Conservation (phyloP, 192 early-diverging fungal species). For the Podila clonocystis region DNA sequence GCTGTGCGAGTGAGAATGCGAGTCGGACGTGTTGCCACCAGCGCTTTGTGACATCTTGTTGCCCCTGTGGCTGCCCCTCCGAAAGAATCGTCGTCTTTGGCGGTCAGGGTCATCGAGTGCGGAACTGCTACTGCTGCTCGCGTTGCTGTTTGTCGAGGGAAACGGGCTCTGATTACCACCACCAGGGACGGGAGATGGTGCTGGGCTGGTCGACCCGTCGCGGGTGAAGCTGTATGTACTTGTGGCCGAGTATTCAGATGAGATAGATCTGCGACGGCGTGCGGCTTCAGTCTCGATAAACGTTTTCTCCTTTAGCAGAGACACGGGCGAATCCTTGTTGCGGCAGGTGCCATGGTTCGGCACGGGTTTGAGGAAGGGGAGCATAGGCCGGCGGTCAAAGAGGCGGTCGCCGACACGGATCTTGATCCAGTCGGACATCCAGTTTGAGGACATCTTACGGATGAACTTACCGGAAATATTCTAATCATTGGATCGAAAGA, state of each 20-base stretch:
- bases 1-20: not conserved
- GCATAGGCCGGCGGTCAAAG: not conserved
- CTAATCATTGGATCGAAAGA: not conserved
- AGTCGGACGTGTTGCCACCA: not conserved
- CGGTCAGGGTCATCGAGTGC: not conserved
- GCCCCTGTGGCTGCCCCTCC: not conserved
- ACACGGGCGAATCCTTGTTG: not conserved
- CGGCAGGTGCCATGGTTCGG: not conserved
- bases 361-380: constrained; percentile 1
- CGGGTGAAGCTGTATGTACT: not conserved
- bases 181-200: not conserved
- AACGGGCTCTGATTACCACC: not conserved
- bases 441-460: not conserved
- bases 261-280: not conserved
- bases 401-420: not conserved
- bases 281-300: not conserved
- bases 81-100: not conserved
- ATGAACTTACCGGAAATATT: not conserved
- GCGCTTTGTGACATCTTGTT: not conserved
- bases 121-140: not conserved
- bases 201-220: not conserved
- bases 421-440: not conserved
- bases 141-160: not conserved
- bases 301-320: not conserved
- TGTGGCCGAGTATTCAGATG: not conserved